These are phyloP conservation scores for Saxophila tyrrhenica DNA, from an alignment of 495 filamentous ascomycete genomes.

Conservation along the genomic window DNA sequence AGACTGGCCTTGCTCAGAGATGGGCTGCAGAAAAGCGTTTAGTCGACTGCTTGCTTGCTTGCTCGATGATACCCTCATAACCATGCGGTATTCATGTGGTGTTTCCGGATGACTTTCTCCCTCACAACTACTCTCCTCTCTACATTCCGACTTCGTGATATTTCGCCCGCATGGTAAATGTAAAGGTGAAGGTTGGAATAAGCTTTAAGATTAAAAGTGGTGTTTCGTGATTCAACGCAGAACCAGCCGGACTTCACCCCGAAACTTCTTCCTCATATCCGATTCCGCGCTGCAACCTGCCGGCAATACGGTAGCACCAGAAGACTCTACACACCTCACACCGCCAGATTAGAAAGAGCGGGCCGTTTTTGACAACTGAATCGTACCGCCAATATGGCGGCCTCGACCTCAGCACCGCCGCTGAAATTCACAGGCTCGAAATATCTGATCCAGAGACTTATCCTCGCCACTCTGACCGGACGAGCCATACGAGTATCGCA, in stretches of 20 bases:
- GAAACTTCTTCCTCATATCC: too few relatives aligned
- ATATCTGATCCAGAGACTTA: conserved; percentile 69
- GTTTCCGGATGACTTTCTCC: too few relatives aligned
- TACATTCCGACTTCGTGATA: too few relatives aligned
- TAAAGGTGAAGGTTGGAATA: neutral
- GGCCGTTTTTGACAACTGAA: too few relatives aligned
- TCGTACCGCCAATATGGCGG: neutral
- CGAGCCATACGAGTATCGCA: conserved; percentile 80
- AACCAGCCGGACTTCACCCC: too few relatives aligned
- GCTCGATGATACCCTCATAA: neutral
- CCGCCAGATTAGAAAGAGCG: too few relatives aligned
- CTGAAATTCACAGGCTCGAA: conserved; percentile 71
- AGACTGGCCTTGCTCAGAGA: neutral
- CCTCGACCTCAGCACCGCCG: conserved; percentile 19
- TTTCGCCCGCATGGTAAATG: too few relatives aligned
- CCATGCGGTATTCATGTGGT: neutral
- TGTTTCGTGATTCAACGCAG: too few relatives aligned
- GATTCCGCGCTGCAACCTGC: too few relatives aligned
- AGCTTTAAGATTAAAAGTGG: neutral
- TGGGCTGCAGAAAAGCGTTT: neutral
- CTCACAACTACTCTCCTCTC: too few relatives aligned
- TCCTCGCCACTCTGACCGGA: conserved; percentile 85
- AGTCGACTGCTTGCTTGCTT: neutral
- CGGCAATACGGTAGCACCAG: too few relatives aligned
- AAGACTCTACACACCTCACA: too few relatives aligned